Percentiles rank a stretch among this genome's conserved stretches.
Evolutionary conservation across 805 yeast species (phyloP).

Genomic region (Dipodascus albidus): DNA sequence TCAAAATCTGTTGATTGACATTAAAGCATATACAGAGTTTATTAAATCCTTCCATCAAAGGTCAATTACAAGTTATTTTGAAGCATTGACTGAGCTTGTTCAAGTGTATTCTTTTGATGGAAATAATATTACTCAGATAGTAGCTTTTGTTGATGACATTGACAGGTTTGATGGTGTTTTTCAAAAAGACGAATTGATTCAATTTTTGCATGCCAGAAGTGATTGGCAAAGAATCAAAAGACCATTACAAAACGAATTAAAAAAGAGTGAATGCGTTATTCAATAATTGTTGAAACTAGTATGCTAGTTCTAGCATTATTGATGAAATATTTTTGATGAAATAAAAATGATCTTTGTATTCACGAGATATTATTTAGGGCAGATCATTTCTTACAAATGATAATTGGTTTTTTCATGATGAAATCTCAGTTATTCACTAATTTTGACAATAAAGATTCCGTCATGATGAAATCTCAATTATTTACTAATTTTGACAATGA

Average conservation of each 20-base stretch:
- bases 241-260: not conserved
- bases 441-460: too few species aligned
- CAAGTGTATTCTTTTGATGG: not conserved
- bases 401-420: too few species aligned
- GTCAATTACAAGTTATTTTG: not conserved
- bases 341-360: too few species aligned
- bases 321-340: too few species aligned
- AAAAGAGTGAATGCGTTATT: not conserved
- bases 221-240: not conserved
- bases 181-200: not conserved
- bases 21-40: not conserved
- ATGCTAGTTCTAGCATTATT: too few species aligned
- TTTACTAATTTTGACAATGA: too few species aligned
- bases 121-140: not conserved
- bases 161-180: not conserved
- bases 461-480: too few species aligned
- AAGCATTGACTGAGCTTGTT: not conserved
- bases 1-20: not conserved
- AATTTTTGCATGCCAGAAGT: not conserved
- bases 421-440: too few species aligned
- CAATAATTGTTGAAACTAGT: not conserved
- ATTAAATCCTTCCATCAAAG: not conserved
- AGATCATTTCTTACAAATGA: too few species aligned
- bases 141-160: not conserved
- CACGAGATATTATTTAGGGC: too few species aligned